A percentile compares a stretch with the other conserved stretches of the same genome.
These are phyloP conservation scores for Candida taoyuanica DNA, from an alignment of 805 yeast species.

Conservation along the genomic window DNA sequence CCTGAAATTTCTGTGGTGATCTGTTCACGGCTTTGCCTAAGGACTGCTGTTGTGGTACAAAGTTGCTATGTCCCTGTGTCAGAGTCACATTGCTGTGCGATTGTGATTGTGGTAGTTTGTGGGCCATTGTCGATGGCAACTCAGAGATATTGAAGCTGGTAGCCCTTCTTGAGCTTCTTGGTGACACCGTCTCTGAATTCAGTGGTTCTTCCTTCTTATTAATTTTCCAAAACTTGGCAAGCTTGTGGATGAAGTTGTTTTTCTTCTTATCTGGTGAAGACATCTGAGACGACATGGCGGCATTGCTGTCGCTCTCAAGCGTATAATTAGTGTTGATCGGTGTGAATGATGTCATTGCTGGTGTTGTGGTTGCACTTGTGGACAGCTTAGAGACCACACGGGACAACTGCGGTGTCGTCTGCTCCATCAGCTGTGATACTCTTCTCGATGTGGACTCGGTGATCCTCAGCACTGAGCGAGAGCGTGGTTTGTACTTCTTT, in stretches of 20 bases:
- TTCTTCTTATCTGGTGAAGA: constrained; percentile 28
- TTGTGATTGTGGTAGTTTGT: neutral
- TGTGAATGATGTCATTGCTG: constrained; percentile 1
- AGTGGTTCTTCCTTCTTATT: constrained; percentile 17
- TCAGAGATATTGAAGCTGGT: constrained; percentile 5
- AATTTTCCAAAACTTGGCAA: constrained; percentile 31
- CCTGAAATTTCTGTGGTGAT: neutral
- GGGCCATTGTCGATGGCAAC: constrained; percentile 1
- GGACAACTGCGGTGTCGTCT: constrained; percentile 24
- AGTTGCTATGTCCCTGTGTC: too few species aligned
- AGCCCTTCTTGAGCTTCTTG: constrained; percentile 4
- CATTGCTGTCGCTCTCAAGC: too few species aligned
- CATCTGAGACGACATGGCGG: too few species aligned
- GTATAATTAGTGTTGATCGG: constrained; percentile 4
- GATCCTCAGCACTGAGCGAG: constrained; percentile 30
- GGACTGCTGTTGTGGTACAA: too few species aligned
- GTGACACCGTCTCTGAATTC: constrained; percentile 4
- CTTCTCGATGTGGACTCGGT: constrained; percentile 27
- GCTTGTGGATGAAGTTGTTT: constrained; percentile 29
- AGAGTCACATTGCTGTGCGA: constrained; percentile 1
- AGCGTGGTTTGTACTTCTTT: constrained; percentile 31
- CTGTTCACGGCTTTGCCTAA: too few species aligned
- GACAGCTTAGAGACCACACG: constrained; percentile 26
- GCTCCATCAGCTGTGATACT: constrained; percentile 26
- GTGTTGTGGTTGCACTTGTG: constrained; percentile 3